Evolutionary conservation across 2,329 filamentous ascomycete species (phyloP).

Genomic region (Dactylellina drechsleri): DNA sequence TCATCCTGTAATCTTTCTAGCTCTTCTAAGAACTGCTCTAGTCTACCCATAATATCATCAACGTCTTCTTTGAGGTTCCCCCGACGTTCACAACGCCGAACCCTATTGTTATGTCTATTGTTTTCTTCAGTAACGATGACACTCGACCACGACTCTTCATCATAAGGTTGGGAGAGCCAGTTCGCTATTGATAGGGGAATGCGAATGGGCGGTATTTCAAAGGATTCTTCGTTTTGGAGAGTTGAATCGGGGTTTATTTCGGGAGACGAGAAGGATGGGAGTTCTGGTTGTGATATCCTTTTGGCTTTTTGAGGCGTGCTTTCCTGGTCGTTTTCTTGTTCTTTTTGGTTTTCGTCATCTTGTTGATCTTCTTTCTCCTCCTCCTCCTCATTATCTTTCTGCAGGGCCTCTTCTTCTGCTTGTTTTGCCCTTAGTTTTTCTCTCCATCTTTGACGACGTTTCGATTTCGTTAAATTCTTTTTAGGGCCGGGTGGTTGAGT

Average conservation of each 20-base stretch:
- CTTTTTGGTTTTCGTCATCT: neutral
- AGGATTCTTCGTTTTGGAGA: no score
- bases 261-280: neutral
- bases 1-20: conserved; percentile 8
- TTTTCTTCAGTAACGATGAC: neutral
- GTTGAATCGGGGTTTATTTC: no score
- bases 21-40: conserved; percentile 5
- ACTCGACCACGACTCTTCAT: neutral
- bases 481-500: no score
- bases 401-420: neutral
- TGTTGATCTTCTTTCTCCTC: neutral
- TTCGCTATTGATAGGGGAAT: neutral
- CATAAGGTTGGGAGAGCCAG: neutral
- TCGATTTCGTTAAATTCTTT: conserved; percentile 12
- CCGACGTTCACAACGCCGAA: neutral
- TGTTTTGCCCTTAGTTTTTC: neutral
- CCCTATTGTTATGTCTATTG: neutral
- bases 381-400: neutral
- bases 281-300: neutral
- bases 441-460: conserved; percentile 8
- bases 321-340: no score
- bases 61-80: neutral
- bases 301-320: neutral
- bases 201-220: no score
- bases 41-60: neutral